Conservation (phyloP, 164 flowering plant species). For the Paratinospora sagittata region DNA sequence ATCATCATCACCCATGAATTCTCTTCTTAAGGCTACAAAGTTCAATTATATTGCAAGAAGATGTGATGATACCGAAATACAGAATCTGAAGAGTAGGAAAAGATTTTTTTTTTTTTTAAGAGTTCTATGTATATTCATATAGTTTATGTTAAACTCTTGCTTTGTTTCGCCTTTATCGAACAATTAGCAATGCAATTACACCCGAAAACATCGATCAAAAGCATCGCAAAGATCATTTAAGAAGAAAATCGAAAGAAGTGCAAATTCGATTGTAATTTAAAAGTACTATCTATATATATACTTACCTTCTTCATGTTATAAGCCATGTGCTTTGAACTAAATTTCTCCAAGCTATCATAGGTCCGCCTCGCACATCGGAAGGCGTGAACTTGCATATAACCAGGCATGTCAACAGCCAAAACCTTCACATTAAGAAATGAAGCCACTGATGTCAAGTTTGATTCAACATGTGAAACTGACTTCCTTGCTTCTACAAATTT, state of each 20-base stretch:
- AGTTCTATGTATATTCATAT: too few relatives aligned
- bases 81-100: neutral
- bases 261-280: neutral
- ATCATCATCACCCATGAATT: neutral
- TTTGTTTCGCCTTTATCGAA: too few relatives aligned
- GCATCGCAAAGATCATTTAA: neutral
- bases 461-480: conserved; percentile 55
- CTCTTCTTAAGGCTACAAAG: neutral
- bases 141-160: too few relatives aligned
- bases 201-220: neutral
- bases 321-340: conserved; percentile 72
- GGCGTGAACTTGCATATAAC: conserved; percentile 83
- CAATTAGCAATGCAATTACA: neutral
- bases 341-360: conserved; percentile 68
- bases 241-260: neutral
- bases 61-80: neutral
- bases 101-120: too few relatives aligned
- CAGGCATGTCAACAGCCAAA: conserved; percentile 75
- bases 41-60: neutral
- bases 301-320: conserved; percentile 74
- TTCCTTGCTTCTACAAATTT: conserved; percentile 21
- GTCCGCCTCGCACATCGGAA: conserved; percentile 61
- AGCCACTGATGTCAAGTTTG: conserved; percentile 40
- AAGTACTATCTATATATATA: too few relatives aligned
- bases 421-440: conserved; percentile 64